Percentiles rank a stretch among this genome's conserved stretches.
These are phyloP conservation scores for Leccinum uliginosum DNA, from an alignment of 768 basidiomycete species.

Conservation along the genomic window DNA sequence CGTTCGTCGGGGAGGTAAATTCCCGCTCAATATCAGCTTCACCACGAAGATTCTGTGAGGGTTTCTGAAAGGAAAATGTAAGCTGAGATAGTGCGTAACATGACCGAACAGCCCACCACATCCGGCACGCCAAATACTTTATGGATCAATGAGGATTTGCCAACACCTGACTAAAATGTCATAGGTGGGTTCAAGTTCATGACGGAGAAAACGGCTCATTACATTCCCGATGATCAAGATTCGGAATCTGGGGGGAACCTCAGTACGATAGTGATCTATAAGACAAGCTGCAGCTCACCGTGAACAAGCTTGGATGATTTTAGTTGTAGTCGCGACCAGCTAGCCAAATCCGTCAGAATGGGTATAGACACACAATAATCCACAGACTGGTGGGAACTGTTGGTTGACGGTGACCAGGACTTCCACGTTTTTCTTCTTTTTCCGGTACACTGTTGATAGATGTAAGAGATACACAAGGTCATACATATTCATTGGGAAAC, in stretches of 20 bases:
- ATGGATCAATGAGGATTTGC: constrained; percentile 12
- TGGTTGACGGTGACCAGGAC: constrained; percentile 1
- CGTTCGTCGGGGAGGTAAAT: constrained; percentile 12
- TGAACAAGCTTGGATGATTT: constrained; percentile 12
- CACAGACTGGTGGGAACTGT: not conserved
- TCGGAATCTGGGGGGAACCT: constrained; percentile 6
- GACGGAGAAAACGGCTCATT: not conserved
- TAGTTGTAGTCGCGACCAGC: constrained; percentile 6
- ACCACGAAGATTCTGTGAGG: constrained; percentile 5
- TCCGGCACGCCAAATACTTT: constrained; percentile 10
- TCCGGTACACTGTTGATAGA: constrained; percentile 7
- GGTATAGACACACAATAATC: not conserved
- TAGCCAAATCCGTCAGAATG: not conserved
- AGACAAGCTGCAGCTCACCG: not conserved
- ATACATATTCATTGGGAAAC: not conserved
- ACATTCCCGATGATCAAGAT: constrained; percentile 18
- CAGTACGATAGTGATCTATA: not conserved
- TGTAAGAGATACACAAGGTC: not conserved
- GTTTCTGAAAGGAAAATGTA: not conserved
- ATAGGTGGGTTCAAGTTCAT: not conserved
- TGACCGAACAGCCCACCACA: constrained; percentile 5
- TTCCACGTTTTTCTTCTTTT: constrained; percentile 5
- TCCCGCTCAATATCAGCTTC: constrained; percentile 9
- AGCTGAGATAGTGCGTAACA: not conserved
- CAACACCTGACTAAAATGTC: constrained; percentile 11